Percentiles rank a stretch among this genome's conserved stretches.
These are phyloP conservation scores for Mortierella sp. DNA, from an alignment of 371 early-diverging fungal genomes.

Conservation along the genomic window DNA sequence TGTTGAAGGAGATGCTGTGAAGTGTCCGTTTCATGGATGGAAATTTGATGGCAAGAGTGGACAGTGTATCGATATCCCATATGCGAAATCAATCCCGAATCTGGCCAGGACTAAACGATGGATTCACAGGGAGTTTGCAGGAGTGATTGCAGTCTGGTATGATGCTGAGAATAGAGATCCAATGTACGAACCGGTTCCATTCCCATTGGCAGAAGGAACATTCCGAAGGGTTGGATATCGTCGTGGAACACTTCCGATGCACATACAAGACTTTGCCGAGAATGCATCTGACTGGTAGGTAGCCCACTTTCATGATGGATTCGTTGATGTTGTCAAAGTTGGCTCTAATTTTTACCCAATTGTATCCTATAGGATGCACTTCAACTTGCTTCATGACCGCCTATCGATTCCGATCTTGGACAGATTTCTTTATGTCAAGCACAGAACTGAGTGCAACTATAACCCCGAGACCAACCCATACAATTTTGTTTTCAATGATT, in stretches of 20 bases:
- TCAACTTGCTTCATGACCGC: constrained; percentile 44
- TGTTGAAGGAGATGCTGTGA: constrained; percentile 45
- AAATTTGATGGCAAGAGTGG: constrained; percentile 43
- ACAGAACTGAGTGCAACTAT: constrained; percentile 48
- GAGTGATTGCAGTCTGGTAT: constrained; percentile 46
- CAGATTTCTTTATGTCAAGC: constrained; percentile 45
- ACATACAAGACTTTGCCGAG: constrained; percentile 56
- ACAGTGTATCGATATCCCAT: constrained; percentile 48
- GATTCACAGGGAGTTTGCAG: constrained; percentile 51
- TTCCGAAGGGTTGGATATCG: constrained; percentile 44
- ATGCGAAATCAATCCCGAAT: constrained; percentile 46
- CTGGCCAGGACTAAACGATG: constrained; percentile 47
- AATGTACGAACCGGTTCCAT: constrained; percentile 51
- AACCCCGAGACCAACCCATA: constrained; percentile 46
- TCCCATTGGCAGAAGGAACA: constrained; percentile 44
- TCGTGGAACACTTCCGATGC: constrained; percentile 52
- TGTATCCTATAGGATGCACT: constrained; percentile 54
- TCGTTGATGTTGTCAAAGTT: background rate
- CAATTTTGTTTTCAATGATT: constrained; percentile 55
- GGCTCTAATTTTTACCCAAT: no score
- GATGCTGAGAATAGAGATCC: constrained; percentile 53
- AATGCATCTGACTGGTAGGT: constrained; percentile 52
- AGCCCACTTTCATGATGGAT: background rate
- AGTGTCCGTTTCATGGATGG: constrained; percentile 56
- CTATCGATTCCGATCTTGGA: constrained; percentile 52